phyloP scores from a whole-genome alignment of 495 filamentous ascomycete species.

The Hypoxylon lienhwacheense region DNA sequence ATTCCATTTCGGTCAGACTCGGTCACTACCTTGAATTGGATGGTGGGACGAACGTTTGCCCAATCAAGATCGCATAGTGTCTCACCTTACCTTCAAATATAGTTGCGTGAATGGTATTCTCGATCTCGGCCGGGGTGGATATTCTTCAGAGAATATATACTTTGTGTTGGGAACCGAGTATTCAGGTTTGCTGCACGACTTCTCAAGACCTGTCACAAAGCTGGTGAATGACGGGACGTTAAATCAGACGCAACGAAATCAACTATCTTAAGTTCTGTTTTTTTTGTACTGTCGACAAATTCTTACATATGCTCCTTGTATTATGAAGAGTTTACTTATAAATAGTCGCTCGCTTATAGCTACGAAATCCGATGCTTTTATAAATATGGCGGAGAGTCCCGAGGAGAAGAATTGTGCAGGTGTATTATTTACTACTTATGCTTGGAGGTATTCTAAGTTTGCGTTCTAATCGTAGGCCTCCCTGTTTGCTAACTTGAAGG shows the following conservation, averaged over 20 bases:
- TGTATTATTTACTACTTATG: too few relatives aligned
- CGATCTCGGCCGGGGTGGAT: conserved; percentile 37
- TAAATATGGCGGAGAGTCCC: too few relatives aligned
- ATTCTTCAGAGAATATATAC: conserved; percentile 40
- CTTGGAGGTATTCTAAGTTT: too few relatives aligned
- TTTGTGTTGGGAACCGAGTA: conserved; percentile 38
- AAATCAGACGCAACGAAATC: conserved; percentile 11
- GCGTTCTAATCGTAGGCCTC: too few relatives aligned
- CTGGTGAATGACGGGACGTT: conserved; percentile 7
- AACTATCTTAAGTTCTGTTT: conserved; percentile 34
- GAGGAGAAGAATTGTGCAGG: background rate
- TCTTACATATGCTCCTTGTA: conserved; percentile 38
- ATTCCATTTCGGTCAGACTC: conserved; percentile 21
- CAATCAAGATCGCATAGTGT: conserved; percentile 27
- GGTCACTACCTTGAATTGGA: conserved; percentile 26
- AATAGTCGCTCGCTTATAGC: conserved; percentile 6
- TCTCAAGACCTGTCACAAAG: conserved; percentile 26
- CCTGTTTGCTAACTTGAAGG: too few relatives aligned
- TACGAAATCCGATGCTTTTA: conserved; percentile 20
- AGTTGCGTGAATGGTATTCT: conserved; percentile 38
- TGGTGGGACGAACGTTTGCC: conserved; percentile 27
- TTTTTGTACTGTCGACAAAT: conserved; percentile 32
- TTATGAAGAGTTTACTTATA: conserved; percentile 34
- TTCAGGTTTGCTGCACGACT: conserved; percentile 36
- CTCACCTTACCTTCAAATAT: conserved; percentile 36